Evolutionary conservation across 2,329 filamentous ascomycete genomes (phyloP).

Genomic region (Trichophyton rubrum): DNA sequence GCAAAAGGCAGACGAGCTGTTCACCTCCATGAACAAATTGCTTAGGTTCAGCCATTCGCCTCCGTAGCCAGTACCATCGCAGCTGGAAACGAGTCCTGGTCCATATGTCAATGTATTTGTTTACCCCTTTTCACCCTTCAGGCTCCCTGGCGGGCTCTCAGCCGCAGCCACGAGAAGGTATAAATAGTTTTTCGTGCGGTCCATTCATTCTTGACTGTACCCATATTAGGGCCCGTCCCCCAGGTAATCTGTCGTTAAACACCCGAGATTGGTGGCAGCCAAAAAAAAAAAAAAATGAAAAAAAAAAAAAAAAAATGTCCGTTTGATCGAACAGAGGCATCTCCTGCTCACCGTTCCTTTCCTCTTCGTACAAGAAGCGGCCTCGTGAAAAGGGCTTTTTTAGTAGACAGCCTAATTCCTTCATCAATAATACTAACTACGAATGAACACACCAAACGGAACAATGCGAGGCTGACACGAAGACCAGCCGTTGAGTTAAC

Average conservation of each 20-base stretch:
- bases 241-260: too few relatives aligned
- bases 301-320: too few relatives aligned
- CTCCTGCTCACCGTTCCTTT: too few relatives aligned
- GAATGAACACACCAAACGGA: background rate
- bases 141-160: background rate
- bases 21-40: background rate
- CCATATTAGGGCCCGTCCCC: too few relatives aligned
- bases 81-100: background rate
- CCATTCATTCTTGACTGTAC: background rate
- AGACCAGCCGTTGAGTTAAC: background rate
- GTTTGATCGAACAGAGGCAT: too few relatives aligned
- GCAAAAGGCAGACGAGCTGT: background rate
- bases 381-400: background rate
- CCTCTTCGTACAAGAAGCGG: too few relatives aligned
- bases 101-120: background rate
- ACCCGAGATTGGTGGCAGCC: too few relatives aligned
- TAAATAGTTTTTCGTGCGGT: background rate
- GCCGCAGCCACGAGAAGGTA: conserved; percentile 1
- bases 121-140: background rate
- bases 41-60: background rate
- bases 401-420: background rate
- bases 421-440: background rate
- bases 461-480: background rate
- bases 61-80: background rate
- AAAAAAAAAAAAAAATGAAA: too few relatives aligned